Percentiles rank a stretch among this genome's conserved stretches.
Evolutionary conservation across 441 rosid genomes (phyloP).

Genomic region (Syzygium malaccense): DNA sequence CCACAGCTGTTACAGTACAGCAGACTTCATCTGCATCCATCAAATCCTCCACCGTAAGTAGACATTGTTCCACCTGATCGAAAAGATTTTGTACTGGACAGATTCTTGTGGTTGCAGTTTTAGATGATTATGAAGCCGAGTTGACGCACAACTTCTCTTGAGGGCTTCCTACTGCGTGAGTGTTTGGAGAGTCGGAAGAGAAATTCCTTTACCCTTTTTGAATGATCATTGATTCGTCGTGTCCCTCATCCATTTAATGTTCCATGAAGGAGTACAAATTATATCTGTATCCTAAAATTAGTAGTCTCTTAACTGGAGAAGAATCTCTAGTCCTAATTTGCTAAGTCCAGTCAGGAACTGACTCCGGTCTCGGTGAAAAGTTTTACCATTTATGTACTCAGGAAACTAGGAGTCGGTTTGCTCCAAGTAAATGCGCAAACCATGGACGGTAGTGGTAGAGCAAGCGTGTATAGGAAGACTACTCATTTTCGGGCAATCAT

Average conservation of each 20-base stretch:
- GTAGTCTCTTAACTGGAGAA: background rate
- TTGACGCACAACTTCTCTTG: background rate
- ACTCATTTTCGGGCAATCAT: background rate
- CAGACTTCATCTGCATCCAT: conserved; percentile 9
- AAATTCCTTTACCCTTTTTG: background rate
- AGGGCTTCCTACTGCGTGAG: background rate
- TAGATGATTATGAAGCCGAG: background rate
- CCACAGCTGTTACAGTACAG: too few species aligned
- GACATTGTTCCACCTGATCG: background rate
- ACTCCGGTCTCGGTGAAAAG: background rate
- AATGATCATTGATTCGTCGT: background rate
- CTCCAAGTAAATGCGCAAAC: background rate
- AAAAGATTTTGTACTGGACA: background rate
- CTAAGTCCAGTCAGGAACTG: background rate
- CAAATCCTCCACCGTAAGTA: background rate
- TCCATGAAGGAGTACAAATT: background rate
- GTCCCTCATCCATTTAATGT: background rate
- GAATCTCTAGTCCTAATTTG: background rate
- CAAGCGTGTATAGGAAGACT: background rate
- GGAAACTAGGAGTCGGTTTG: background rate
- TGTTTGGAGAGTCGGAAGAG: background rate
- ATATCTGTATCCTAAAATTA: background rate
- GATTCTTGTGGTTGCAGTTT: background rate
- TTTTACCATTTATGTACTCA: background rate
- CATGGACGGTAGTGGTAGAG: background rate